Conservation (phyloP, 2,329 filamentous ascomycete genomes). For the Macroventuria anomochaeta region DNA sequence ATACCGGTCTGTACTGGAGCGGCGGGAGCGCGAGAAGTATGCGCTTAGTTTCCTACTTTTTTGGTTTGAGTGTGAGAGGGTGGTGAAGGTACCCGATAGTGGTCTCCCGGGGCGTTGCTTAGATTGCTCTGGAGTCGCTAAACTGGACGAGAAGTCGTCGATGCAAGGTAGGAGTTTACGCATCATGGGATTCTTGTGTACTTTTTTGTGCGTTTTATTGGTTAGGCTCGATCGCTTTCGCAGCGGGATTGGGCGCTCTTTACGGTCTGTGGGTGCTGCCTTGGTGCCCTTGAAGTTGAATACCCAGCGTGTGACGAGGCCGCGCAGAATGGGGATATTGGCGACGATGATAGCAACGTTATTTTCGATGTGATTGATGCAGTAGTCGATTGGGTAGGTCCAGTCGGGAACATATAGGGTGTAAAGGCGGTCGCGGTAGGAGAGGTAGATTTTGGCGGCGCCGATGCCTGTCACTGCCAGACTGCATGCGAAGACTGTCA, state of each 20-base stretch:
- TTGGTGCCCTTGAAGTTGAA: conserved; percentile 46
- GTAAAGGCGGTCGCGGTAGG: conserved; percentile 50
- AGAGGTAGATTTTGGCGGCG: conserved; percentile 50
- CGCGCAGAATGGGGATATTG: conserved; percentile 51
- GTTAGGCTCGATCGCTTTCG: conserved; percentile 39
- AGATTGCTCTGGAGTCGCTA: conserved; percentile 28
- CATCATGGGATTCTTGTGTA: conserved; percentile 31
- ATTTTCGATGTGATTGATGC: conserved; percentile 52
- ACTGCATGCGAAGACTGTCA: conserved; percentile 50
- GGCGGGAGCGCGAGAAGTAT: conserved; percentile 36
- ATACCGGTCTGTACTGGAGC: conserved; percentile 40
- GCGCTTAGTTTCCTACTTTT: conserved; percentile 28
- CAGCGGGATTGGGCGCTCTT: conserved; percentile 39
- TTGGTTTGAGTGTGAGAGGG: conserved; percentile 10
- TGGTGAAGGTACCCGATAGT: conserved; percentile 15
- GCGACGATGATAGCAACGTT: conserved; percentile 52
- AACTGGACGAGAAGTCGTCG: conserved; percentile 45
- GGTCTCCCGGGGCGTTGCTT: conserved; percentile 1
- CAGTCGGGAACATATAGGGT: conserved; percentile 46
- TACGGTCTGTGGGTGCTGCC: conserved; percentile 41
- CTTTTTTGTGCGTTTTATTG: conserved; percentile 30
- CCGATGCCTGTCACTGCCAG: conserved; percentile 50
- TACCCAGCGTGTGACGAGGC: conserved; percentile 51
- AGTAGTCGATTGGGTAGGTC: conserved; percentile 52
- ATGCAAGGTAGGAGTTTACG: conserved; percentile 47